Conservation (phyloP, 2,329 filamentous ascomycete genomes). For the Diaporthe vaccinii region DNA sequence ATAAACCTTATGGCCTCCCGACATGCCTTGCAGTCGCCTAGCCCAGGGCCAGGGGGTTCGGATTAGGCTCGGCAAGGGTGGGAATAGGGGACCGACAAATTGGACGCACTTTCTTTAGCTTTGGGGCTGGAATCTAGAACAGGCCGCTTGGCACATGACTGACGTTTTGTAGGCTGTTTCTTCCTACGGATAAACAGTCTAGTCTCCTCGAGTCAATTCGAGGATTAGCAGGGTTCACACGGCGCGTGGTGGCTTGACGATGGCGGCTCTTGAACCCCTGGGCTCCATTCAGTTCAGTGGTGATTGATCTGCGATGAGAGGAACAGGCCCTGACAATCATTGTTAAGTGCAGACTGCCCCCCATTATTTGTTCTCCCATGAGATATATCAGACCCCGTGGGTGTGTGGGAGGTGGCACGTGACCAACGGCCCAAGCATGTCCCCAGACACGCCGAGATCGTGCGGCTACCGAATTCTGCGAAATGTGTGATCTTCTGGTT, state of each 20-base stretch:
- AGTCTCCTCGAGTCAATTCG: neutral
- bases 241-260: neutral
- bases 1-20: neutral
- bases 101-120: constrained; percentile 2
- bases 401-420: neutral
- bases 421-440: neutral
- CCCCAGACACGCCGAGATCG: neutral
- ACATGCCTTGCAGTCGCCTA: neutral
- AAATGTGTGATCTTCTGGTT: constrained; percentile 12
- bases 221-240: neutral
- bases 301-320: neutral
- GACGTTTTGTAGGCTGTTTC: neutral
- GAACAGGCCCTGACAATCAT: neutral
- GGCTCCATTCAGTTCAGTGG: neutral
- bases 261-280: neutral
- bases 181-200: neutral
- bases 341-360: constrained; percentile 2
- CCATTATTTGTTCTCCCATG: neutral
- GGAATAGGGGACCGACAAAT: neutral
- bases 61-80: constrained; percentile 17
- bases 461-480: neutral
- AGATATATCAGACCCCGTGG: neutral
- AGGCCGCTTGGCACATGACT: constrained; percentile 2
- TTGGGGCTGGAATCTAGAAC: constrained; percentile 20
- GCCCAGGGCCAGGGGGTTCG: neutral